Conservation (phyloP, 257 asterid species). For the Jacaranda copaia region DNA sequence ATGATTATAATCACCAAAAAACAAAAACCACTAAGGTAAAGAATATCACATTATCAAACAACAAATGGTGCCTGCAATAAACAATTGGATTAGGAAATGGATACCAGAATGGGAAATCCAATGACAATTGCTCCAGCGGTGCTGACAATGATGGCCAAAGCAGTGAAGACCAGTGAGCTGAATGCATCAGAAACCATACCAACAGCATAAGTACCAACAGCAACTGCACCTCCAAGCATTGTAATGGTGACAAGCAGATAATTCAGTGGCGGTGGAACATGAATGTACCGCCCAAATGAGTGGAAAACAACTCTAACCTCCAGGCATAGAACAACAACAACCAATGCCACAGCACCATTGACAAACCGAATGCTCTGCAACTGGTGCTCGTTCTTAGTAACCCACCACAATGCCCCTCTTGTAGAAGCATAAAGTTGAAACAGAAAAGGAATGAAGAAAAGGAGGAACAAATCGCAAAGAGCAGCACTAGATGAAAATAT, state of each 20-base stretch:
- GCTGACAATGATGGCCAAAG: slow-evolving; percentile 76
- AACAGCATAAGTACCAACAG: slow-evolving; percentile 82
- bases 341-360: slow-evolving; percentile 87
- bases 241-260: slow-evolving; percentile 82
- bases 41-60: slow-evolving; percentile 21
- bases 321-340: slow-evolving; percentile 76
- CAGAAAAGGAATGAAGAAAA: slow-evolving; percentile 84
- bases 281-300: slow-evolving; percentile 94
- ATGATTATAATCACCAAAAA: background rate
- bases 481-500: slow-evolving; percentile 72
- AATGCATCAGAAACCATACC: slow-evolving; percentile 88
- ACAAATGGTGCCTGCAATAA: slow-evolving; percentile 9
- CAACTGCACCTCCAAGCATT: slow-evolving; percentile 94
- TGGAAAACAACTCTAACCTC: slow-evolving; percentile 97
- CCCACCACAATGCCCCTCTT: slow-evolving; percentile 98
- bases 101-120: slow-evolving; percentile 91
- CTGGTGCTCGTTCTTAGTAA: slow-evolving; percentile 83
- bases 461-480: slow-evolving; percentile 80
- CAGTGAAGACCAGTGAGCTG: slow-evolving; percentile 75
- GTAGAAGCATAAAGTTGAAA: slow-evolving; percentile 94
- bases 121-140: slow-evolving; percentile 93
- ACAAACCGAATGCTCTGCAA: slow-evolving; percentile 80
- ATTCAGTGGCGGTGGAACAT: slow-evolving; percentile 94
- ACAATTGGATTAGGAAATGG: slow-evolving; percentile 35
- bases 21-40: background rate